These are phyloP conservation scores for Biscogniauxia mediterranea DNA, from an alignment of 2,329 filamentous ascomycete species.

Conservation along the genomic window DNA sequence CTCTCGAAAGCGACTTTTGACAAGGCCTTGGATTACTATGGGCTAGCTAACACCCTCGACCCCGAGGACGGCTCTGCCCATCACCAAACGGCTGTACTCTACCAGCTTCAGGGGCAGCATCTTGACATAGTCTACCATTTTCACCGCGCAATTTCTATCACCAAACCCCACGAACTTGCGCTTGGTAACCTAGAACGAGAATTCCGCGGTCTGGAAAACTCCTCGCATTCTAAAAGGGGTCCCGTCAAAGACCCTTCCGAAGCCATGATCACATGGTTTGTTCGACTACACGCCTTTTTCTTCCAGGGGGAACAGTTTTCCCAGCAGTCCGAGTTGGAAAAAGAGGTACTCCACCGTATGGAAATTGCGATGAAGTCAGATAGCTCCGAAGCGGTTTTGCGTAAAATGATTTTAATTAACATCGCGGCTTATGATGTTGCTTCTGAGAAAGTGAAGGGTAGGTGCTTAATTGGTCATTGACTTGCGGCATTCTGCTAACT, in stretches of 20 bases:
- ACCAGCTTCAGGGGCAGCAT: conserved; percentile 73
- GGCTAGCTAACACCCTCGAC: conserved; percentile 73
- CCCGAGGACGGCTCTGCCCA: conserved; percentile 79
- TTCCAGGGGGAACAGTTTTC: conserved; percentile 74
- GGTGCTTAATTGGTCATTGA: conserved; percentile 19
- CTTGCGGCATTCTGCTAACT: conserved; percentile 14
- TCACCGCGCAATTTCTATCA: conserved; percentile 75
- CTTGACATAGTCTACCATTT: conserved; percentile 86
- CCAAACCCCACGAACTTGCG: conserved; percentile 72
- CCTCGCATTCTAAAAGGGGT: conserved; percentile 33
- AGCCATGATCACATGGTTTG: conserved; percentile 76
- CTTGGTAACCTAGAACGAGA: conserved; percentile 75
- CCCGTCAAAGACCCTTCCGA: conserved; percentile 54
- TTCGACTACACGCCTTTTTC: conserved; percentile 81
- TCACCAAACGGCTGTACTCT: conserved; percentile 88
- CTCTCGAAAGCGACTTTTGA: conserved; percentile 68
- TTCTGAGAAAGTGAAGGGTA: conserved; percentile 58
- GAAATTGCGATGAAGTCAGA: conserved; percentile 70
- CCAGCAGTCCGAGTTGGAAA: conserved; percentile 77
- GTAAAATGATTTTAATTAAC: conserved; percentile 82
- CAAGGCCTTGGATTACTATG: conserved; percentile 79
- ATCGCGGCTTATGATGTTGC: conserved; percentile 80
- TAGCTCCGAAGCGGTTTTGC: conserved; percentile 61
- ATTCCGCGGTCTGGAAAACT: conserved; percentile 57
- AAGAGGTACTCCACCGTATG: conserved; percentile 78